Evolutionary conservation across 208 protist species (phyloP).

Genomic region (Trypanosoma avium): DNA sequence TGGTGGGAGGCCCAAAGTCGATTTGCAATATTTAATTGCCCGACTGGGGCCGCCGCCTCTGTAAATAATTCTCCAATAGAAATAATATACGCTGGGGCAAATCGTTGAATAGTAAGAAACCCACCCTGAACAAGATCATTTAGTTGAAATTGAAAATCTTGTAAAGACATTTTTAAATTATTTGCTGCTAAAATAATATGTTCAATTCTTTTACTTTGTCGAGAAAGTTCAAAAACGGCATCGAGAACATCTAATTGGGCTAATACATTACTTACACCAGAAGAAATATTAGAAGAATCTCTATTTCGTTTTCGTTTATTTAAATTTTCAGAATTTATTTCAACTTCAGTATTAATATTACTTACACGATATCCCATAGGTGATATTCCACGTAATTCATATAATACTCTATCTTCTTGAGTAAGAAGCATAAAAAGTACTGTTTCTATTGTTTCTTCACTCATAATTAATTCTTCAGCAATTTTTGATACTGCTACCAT

Average conservation of each 20-base stretch:
- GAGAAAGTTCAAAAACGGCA: constrained; percentile 60
- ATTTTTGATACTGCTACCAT: constrained; percentile 59
- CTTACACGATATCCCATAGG: constrained; percentile 48
- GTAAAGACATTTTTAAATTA: constrained; percentile 40
- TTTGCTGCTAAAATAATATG: constrained; percentile 68
- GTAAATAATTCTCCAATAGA: constrained; percentile 27
- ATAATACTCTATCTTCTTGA: constrained; percentile 31
- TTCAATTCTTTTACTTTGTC: constrained; percentile 30
- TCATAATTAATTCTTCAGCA: constrained; percentile 55
- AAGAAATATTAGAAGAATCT: not conserved
- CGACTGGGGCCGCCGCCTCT: constrained; percentile 32
- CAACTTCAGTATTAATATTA: not conserved
- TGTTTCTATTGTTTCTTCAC: constrained; percentile 78
- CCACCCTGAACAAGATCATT: constrained; percentile 50
- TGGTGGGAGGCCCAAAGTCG: constrained; percentile 36
- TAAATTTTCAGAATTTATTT: not conserved
- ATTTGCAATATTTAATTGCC: constrained; percentile 24
- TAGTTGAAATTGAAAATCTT: constrained; percentile 63
- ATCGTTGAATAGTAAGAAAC: constrained; percentile 30
- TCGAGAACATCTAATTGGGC: constrained; percentile 64
- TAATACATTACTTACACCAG: constrained; percentile 50
- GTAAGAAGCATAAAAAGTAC: constrained; percentile 74
- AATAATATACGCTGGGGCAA: constrained; percentile 24
- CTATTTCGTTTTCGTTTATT: constrained; percentile 25
- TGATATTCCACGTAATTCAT: constrained; percentile 41